phyloP scores from a whole-genome alignment of 2,329 filamentous ascomycete species.

The Fusarium sp. region DNA sequence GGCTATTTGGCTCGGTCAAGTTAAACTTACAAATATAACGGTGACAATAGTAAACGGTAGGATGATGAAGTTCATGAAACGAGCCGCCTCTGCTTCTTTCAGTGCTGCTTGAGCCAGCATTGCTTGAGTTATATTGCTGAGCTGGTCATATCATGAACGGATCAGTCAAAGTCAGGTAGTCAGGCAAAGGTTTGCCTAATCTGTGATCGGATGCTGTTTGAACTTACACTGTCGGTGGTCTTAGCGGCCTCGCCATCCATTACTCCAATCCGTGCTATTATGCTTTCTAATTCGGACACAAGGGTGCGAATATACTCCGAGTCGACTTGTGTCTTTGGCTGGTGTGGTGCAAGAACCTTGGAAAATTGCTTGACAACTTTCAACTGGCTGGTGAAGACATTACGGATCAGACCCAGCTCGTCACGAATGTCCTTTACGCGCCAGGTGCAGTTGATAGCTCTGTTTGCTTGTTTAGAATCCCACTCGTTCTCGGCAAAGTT shows the following conservation, averaged over 20 bases:
- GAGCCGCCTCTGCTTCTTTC: background rate
- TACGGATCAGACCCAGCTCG: accelerated
- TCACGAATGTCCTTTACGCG: background rate
- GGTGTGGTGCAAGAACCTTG: accelerated
- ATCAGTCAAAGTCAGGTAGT: too few relatives aligned
- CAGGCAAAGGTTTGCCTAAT: too few relatives aligned
- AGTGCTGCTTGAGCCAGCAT: background rate
- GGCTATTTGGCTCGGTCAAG: too few relatives aligned
- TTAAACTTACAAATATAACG: background rate
- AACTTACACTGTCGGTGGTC: background rate
- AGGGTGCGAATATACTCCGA: accelerated
- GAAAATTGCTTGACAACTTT: accelerated
- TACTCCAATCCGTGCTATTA: background rate
- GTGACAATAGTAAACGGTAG: accelerated
- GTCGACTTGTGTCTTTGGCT: accelerated
- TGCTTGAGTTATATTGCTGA: background rate
- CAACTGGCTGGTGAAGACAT: accelerated
- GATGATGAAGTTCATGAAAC: background rate
- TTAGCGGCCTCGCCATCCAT: too few relatives aligned
- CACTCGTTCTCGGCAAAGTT: accelerated
- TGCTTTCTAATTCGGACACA: accelerated
- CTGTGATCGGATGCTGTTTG: accelerated
- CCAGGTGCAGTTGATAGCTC: background rate
- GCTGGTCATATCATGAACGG: accelerated
- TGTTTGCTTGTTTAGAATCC: background rate